Percentiles rank a stretch among this genome's conserved stretches.
These are phyloP conservation scores for Hibiscus syriacus DNA, from an alignment of 345 rosid genomes.

Conservation along the genomic window DNA sequence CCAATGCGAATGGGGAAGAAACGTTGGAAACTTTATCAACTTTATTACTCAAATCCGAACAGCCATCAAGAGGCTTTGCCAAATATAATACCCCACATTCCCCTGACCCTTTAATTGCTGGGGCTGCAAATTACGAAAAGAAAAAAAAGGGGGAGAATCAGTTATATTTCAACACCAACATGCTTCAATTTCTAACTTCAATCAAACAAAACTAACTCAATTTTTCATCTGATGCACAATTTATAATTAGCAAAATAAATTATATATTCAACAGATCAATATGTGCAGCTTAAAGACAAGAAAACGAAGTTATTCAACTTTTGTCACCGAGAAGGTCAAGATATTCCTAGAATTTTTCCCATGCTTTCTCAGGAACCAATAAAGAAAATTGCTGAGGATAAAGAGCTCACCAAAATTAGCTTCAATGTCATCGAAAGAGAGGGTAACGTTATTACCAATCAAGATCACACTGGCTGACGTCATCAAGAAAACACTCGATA, in stretches of 20 bases:
- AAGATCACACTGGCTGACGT: conserved; percentile 53
- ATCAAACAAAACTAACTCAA: conserved; percentile 1
- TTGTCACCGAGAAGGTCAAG: not conserved
- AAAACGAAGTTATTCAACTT: not conserved
- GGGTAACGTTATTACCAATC: conserved; percentile 53
- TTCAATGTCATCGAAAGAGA: conserved; percentile 70
- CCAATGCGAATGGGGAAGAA: conserved; percentile 52
- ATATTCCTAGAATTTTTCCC: not conserved
- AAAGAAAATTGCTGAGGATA: not conserved
- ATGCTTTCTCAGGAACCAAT: conserved; percentile 6
- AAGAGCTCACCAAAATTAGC: conserved; percentile 70
- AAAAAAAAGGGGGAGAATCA: not conserved
- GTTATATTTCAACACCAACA: not conserved
- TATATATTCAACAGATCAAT: not conserved
- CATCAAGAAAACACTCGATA: conserved; percentile 24
- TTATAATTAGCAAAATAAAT: not conserved
- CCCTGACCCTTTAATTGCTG: conserved; percentile 52
- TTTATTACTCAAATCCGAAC: conserved; percentile 46
- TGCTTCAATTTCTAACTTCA: not conserved
- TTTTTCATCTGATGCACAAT: not conserved
- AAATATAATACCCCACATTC: conserved; percentile 52
- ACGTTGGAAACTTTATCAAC: conserved; percentile 28
- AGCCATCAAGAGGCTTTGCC: conserved; percentile 75
- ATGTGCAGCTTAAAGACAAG: not conserved
- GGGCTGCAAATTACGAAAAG: conserved; percentile 47